Base-by-base conservation (phyloP, 176 grass and related monocot species). In the Oryza punctata region DNA sequence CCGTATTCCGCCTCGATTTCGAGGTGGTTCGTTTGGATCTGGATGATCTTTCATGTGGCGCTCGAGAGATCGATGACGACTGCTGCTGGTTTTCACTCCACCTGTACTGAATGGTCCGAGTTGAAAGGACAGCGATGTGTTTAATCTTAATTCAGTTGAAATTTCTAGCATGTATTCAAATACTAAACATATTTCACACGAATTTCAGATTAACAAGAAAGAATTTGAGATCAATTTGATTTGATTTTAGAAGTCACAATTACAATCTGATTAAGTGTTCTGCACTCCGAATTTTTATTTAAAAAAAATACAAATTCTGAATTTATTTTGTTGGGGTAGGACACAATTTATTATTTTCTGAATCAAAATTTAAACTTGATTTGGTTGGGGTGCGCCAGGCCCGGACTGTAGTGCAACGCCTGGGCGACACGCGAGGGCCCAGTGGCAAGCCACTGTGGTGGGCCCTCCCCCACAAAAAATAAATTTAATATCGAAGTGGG, bases 401-500 rank as follows among this genome's bases (percentile, higher is more conserved):
- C 64, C 30, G 2, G 65, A 27, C 64, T 35, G 7, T 15, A 50
- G 18, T 79, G 77, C 64, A 50, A 80, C 1, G 10, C 25, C 26
- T 0, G 0, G 16, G 24, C 25, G 16, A 67, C 43, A 21, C 77
- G n/a, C 0, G 1, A 35, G 43, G 5, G 3, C 0, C 43, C 11
- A 16, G 18, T 3, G 1, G 18, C 63, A 6, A 52, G 27, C 18
- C 40, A 33, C 43, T 24, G 1, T 21, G 8, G 1, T 32, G 26
- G 8, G 3, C 45, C 7, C 25, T 32, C 72, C 29, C 50, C 11
- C 19, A 23, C 1, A 37, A 93, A 71, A 93, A 86, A 90, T 90
- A 81, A 90, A 93, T 88, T 93, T 88, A 93, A 90, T 93, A 90
- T 90, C 91, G 44, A 75, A 64, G 81, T 85, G 77, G 16, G 18